These are phyloP conservation scores for Fusarium sp. DNA, from an alignment of 2,329 filamentous ascomycete species.

Conservation along the genomic window DNA sequence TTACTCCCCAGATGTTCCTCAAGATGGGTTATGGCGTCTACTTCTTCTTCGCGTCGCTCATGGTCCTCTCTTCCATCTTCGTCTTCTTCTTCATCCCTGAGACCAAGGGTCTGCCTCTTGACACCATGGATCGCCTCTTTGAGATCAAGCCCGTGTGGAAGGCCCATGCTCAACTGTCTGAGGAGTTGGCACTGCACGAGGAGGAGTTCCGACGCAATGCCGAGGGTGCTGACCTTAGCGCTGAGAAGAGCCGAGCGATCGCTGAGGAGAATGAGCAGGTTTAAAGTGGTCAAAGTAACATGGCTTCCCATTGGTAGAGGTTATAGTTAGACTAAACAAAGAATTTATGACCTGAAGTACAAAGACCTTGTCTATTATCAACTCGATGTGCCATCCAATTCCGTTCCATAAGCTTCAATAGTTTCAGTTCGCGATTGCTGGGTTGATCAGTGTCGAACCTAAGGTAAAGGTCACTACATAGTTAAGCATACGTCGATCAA, in stretches of 20 bases:
- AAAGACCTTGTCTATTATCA: rapidly evolving
- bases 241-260: slow-evolving; percentile 35
- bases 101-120: slow-evolving; percentile 71
- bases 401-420: rapidly evolving
- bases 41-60: slow-evolving; percentile 72
- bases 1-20: slow-evolving; percentile 71
- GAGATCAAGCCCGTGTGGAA: slow-evolving; percentile 53
- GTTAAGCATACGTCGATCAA: rapidly evolving
- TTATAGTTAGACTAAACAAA: neutral
- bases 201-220: slow-evolving; percentile 44
- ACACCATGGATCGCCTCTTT: slow-evolving; percentile 71
- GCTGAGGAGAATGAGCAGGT: neutral
- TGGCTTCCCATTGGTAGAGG: no score
- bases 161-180: slow-evolving; percentile 55
- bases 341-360: neutral
- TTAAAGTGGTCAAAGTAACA: neutral
- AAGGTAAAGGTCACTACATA: neutral
- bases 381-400: no score
- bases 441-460: neutral
- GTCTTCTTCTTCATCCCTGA: slow-evolving; percentile 72
- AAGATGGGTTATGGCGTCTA: slow-evolving; percentile 69
- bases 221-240: slow-evolving; percentile 33
- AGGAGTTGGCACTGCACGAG: slow-evolving; percentile 49
- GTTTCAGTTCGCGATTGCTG: neutral
- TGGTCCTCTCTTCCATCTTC: slow-evolving; percentile 64